Base-by-base conservation (phyloP, 345 rosid genomes). In the Eutrema japonicum region DNA sequence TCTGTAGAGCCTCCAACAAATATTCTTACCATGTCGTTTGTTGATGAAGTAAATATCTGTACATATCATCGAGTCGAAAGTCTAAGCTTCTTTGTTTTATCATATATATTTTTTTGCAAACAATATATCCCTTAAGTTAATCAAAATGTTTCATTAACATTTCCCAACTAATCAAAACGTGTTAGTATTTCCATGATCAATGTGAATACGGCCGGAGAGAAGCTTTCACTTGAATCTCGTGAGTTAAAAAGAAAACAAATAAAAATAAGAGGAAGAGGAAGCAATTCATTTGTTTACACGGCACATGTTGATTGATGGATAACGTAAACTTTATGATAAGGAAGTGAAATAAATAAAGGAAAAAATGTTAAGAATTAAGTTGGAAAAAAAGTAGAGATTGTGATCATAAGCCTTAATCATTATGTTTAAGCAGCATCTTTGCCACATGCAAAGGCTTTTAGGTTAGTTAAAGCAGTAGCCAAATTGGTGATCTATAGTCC, bases 381-480 rank as follows among this genome's bases (percentile, higher is more conserved):
- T 4, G 11, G 3, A 18, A 51, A 58, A 50, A 56, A 74, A 59
- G 69, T 60, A 13, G 47, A 53, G 70, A 45, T 52, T 62, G 71
- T 70, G 79, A 75, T 75, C 64, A 75, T 70, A 63, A 70, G 70
- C 79, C 54, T 54, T 70, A 47, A 70, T 76, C 45, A 70, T 70
- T 70, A 33, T 76, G 79, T 76, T 76, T 69, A 70, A 75, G 48
- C 48, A 69, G 70, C 65, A 62, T 61, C 70, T 69, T 76, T 74
- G 47, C 65, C 79, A 76, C 79, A 76, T 69, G 75, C 79, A 76
- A 46, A 37, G 65, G 50, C 70, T 54, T 40, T 63, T 62, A 53
- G 40, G 43, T 63, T 69, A 62, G 51, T 36, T 52, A 60, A 75
- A 58, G 53, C 62, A 73, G 18, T 64, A 41, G 4, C 38, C 36